These are phyloP conservation scores for Lactifluus volemus DNA, from an alignment of 768 basidiomycete genomes.

Conservation along the genomic window DNA sequence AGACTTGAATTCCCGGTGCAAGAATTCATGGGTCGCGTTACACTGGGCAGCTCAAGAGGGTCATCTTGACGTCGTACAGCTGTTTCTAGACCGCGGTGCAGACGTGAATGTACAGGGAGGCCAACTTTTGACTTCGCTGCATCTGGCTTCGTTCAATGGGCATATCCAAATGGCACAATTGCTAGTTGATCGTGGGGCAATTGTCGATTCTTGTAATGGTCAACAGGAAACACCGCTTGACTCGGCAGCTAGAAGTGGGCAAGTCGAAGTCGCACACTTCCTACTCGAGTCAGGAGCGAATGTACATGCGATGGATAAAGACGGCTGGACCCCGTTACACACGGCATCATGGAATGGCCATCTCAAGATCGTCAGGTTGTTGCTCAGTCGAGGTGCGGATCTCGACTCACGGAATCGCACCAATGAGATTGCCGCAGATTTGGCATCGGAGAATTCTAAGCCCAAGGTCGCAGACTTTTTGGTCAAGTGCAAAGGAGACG, in stretches of 20 bases:
- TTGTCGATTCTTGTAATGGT: no score
- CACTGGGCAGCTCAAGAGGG: neutral
- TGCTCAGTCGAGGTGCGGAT: neutral
- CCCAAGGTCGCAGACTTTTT: neutral
- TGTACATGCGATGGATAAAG: neutral
- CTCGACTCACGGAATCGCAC: neutral
- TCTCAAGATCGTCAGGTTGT: neutral
- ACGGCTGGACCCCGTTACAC: constrained; percentile 1
- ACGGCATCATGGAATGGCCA: neutral
- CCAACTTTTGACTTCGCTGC: neutral
- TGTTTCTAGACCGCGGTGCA: neutral
- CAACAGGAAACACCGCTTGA: no score
- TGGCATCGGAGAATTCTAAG: neutral
- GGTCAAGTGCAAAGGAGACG: neutral
- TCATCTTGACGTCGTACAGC: neutral
- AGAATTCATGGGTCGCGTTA: neutral
- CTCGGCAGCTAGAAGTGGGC: no score
- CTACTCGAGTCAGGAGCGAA: no score
- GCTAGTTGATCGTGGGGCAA: neutral
- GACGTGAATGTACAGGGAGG: neutral
- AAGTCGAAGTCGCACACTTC: no score
- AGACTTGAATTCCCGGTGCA: neutral
- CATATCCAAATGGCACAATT: neutral
- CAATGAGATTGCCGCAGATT: neutral
- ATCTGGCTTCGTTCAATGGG: neutral